Percentiles rank a stretch among this genome's conserved stretches.
Evolutionary conservation across 768 basidiomycete species (phyloP).

Genomic region (Paxillus rubicundulus): DNA sequence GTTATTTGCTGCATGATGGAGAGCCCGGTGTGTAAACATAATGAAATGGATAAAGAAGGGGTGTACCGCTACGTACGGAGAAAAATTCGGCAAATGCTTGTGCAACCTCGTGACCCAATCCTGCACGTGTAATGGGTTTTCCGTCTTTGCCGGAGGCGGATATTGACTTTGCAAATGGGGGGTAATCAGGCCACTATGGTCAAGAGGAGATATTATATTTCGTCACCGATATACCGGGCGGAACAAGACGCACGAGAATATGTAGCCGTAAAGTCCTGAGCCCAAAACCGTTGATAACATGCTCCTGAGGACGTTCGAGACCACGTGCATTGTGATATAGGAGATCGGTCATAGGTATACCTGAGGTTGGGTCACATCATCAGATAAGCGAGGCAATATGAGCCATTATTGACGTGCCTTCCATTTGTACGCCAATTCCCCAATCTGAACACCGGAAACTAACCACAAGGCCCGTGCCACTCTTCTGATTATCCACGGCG

Average conservation of each 20-base stretch:
- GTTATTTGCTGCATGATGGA: constrained; percentile 17
- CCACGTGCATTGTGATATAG: constrained; percentile 18
- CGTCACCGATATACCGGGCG: neutral
- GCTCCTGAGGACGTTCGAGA: constrained; percentile 18
- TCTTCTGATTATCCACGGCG: constrained; percentile 20
- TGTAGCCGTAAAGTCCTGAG: constrained; percentile 16
- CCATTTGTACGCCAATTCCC: constrained; percentile 18
- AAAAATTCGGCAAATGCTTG: constrained; percentile 31
- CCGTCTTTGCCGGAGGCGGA: constrained; percentile 20
- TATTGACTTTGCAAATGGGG: constrained; percentile 21
- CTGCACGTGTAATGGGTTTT: constrained; percentile 19
- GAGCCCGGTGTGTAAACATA: neutral
- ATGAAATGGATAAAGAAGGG: neutral
- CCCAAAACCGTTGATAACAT: constrained; percentile 21
- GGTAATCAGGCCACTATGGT: constrained; percentile 27
- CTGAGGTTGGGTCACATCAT: constrained; percentile 4
- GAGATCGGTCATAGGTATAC: constrained; percentile 26
- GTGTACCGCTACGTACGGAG: constrained; percentile 16
- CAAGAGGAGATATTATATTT: neutral
- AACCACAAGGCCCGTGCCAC: constrained; percentile 18
- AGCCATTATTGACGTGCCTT: constrained; percentile 12
- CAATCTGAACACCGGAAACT: constrained; percentile 22
- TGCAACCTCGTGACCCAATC: constrained; percentile 27
- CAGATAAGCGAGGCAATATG: neutral
- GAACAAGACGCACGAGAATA: constrained; percentile 18